Conservation (phyloP, 345 rosid genomes). For the Isatis tinctoria region DNA sequence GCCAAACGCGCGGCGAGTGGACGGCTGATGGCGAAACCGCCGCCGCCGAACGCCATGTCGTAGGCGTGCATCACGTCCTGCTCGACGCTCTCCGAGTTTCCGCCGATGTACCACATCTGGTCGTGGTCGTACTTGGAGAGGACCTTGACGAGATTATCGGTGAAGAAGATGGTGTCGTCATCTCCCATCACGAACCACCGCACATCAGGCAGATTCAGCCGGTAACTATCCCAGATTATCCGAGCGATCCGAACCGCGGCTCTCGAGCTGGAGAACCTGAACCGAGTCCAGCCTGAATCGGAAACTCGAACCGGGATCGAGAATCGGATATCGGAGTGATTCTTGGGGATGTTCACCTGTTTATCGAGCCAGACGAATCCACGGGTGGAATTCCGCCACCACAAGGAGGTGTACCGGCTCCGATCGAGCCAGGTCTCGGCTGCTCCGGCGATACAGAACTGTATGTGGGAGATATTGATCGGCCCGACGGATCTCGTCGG, state of each 20-base stretch:
- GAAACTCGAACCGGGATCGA: slow-evolving; percentile 45
- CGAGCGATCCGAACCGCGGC: slow-evolving; percentile 79
- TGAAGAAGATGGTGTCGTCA: slow-evolving; percentile 76
- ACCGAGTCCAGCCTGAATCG: slow-evolving; percentile 51
- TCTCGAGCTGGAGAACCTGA: slow-evolving; percentile 51
- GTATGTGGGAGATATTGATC: slow-evolving; percentile 68
- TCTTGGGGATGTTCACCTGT: slow-evolving; percentile 2
- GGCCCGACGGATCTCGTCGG: slow-evolving; percentile 24
- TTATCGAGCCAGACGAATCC: slow-evolving; percentile 72
- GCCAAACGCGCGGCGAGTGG: slow-evolving; percentile 60
- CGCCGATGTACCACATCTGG: slow-evolving; percentile 79
- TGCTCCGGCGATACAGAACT: slow-evolving; percentile 65
- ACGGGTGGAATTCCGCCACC: slow-evolving; percentile 66
- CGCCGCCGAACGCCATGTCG: slow-evolving; percentile 94
- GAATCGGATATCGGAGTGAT: background rate
- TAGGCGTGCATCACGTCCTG: slow-evolving; percentile 62
- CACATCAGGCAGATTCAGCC: slow-evolving; percentile 39
- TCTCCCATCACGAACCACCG: slow-evolving; percentile 98
- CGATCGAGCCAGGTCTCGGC: slow-evolving; percentile 59
- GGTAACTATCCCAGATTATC: slow-evolving; percentile 58
- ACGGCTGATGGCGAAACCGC: slow-evolving; percentile 77
- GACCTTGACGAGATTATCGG: slow-evolving; percentile 57
- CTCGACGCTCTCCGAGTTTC: slow-evolving; percentile 77
- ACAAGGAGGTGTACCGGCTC: slow-evolving; percentile 44
- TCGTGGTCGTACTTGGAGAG: slow-evolving; percentile 61